phyloP scores from a whole-genome alignment of 2,329 filamentous ascomycete genomes.

The Colletotrichum theobromicola region DNA sequence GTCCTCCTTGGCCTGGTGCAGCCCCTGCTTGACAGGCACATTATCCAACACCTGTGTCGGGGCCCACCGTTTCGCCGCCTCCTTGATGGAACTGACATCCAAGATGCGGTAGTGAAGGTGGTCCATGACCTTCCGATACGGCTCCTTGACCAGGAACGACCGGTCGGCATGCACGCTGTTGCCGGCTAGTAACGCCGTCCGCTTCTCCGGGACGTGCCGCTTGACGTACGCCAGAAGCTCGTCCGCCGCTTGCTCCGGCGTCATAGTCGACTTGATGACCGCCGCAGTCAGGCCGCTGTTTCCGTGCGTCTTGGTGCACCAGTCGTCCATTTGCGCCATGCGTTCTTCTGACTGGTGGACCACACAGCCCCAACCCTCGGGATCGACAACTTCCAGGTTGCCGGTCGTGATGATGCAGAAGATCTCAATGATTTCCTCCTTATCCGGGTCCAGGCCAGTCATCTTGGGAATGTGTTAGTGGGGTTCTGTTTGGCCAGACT shows the following conservation, averaged over 20 bases:
- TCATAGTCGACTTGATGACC: slow-evolving; percentile 75
- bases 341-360: slow-evolving; percentile 75
- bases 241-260: slow-evolving; percentile 73
- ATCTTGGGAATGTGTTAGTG: slow-evolving; percentile 63
- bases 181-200: slow-evolving; percentile 79
- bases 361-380: slow-evolving; percentile 78
- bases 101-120: slow-evolving; percentile 90
- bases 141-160: slow-evolving; percentile 76
- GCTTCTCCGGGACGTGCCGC: slow-evolving; percentile 68
- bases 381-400: slow-evolving; percentile 77
- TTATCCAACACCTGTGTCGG: slow-evolving; percentile 61
- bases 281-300: slow-evolving; percentile 81
- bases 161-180: slow-evolving; percentile 93
- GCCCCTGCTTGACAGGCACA: slow-evolving; percentile 74
- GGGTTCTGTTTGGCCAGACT: not conserved
- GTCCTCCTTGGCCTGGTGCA: slow-evolving; percentile 86
- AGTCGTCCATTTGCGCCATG: slow-evolving; percentile 83
- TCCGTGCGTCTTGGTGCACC: slow-evolving; percentile 84
- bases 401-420: slow-evolving; percentile 90
- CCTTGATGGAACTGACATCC: slow-evolving; percentile 92
- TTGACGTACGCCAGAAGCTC: slow-evolving; percentile 81
- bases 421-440: slow-evolving; percentile 87
- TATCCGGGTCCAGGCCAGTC: slow-evolving; percentile 81
- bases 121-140: slow-evolving; percentile 75
- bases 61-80: slow-evolving; percentile 85